Base-by-base conservation (phyloP, 2,329 filamentous ascomycete genomes). In the Neonectria faginata region DNA sequence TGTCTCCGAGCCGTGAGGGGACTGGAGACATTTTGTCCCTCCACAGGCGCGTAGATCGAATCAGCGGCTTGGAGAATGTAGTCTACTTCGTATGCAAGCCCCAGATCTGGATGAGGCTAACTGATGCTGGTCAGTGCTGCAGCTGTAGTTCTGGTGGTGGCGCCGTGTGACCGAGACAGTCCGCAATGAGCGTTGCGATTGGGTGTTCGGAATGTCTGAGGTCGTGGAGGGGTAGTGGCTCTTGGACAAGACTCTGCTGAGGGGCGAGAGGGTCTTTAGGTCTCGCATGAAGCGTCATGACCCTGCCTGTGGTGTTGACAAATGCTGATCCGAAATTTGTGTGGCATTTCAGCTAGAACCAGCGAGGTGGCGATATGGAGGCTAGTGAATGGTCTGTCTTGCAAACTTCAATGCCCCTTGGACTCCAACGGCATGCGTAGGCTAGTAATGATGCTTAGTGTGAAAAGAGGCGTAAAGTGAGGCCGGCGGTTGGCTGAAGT, bases 71-170 rank as follows among this genome's bases (percentile, higher is more conserved):
- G 53, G 53, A 60, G 53, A 47, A 66, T 58, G 59, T 25, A 25
- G 25, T 25, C 25, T 25, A 25, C 36, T 50, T 58, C 25, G 25
- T 25, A 25, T 25, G 53, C 59, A 54, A 41, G 51, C 44, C 29
- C 59, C 53, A 64, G 47, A 58, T 67, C 62, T 53, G 55, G 55
- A 31, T 22, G 52, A 65, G 62, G 44, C 66, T 67, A 73, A 67
- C 60, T 63, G 51, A 64, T 73, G 63, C 53, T 66, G 62, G 63
- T 60, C 67, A 56, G 41, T 53, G 52, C 60, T 68, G 66, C 64
- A 70, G 61, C 57, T 31, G 29, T 68, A 62, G 65, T 61, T 57
- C 41, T 56, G 55, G 42, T 62, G 56, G 66, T 67, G 57, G 65
- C 66, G 63, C 50, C 57, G 36, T 64, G 56, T 67, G 56, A 70